phyloP scores from a whole-genome alignment of 2,329 filamentous ascomycete species.

The Aureobasidium sp. region DNA sequence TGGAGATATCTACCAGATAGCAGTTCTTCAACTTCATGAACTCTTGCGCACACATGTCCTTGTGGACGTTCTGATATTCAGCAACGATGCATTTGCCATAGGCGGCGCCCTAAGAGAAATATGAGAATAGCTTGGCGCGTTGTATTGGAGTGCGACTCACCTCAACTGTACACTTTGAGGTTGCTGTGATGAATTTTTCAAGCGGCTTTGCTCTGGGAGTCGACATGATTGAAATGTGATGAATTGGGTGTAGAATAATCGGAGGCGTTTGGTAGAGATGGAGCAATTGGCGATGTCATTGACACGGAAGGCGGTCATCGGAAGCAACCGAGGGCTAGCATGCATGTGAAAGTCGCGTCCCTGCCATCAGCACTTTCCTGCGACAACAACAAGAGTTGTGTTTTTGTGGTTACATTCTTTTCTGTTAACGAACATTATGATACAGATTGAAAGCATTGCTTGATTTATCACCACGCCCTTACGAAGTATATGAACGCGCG shows the following conservation, averaged over 20 bases:
- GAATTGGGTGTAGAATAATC: background rate
- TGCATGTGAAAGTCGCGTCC: slow-evolving; percentile 12
- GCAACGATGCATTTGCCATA: slow-evolving; percentile 89
- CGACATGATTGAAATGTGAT: slow-evolving; percentile 26
- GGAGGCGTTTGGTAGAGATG: background rate
- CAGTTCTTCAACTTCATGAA: slow-evolving; percentile 84
- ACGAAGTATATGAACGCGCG: slow-evolving; percentile 1
- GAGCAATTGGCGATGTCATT: slow-evolving; percentile 4
- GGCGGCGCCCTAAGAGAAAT: slow-evolving; percentile 56
- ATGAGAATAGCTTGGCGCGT: background rate
- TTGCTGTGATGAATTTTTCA: slow-evolving; percentile 60
- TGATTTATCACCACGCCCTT: background rate
- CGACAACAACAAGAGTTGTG: background rate
- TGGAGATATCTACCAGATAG: slow-evolving; percentile 60
- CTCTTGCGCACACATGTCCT: slow-evolving; percentile 81
- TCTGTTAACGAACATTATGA: background rate
- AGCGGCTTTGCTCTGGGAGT: slow-evolving; percentile 51
- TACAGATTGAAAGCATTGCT: background rate
- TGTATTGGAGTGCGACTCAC: slow-evolving; percentile 34
- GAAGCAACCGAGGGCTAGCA: background rate
- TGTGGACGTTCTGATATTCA: slow-evolving; percentile 84
- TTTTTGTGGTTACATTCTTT: background rate
- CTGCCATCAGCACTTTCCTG: background rate
- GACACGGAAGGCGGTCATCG: slow-evolving; percentile 3
- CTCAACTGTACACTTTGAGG: slow-evolving; percentile 59